These are phyloP conservation scores for Coprinopsis marcescibilis DNA, from an alignment of 768 basidiomycete species.

Conservation along the genomic window DNA sequence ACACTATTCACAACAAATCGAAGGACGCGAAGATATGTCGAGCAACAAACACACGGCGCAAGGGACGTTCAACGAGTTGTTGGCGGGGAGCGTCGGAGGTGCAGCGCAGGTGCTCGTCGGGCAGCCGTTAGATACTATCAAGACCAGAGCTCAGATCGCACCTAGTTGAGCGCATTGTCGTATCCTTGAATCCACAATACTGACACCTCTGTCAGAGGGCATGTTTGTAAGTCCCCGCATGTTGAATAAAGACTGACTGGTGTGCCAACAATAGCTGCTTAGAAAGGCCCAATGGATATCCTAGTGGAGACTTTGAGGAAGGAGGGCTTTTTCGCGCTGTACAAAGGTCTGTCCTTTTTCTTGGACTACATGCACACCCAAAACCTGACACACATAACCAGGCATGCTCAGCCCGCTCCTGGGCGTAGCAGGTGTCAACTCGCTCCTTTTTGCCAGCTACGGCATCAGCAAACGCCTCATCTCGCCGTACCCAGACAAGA, in stretches of 20 bases:
- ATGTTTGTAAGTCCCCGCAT: constrained; percentile 68
- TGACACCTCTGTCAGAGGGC: constrained; percentile 44
- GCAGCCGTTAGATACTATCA: constrained; percentile 84
- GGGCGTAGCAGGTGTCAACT: constrained; percentile 95
- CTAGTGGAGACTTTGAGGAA: constrained; percentile 71
- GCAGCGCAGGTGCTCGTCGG: constrained; percentile 94
- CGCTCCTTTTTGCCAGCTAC: constrained; percentile 89
- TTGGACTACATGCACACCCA: neutral
- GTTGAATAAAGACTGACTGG: neutral
- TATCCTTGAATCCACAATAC: neutral
- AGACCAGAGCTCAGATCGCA: constrained; percentile 84
- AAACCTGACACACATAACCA: constrained; percentile 21
- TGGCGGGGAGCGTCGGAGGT: constrained; percentile 89
- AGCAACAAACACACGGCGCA: constrained; percentile 24
- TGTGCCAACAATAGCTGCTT: neutral
- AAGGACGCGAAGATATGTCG: neutral
- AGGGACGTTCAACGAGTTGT: constrained; percentile 72
- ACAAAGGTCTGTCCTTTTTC: constrained; percentile 63
- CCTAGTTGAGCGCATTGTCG: constrained; percentile 47
- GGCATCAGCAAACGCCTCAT: constrained; percentile 74
- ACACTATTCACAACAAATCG: neutral
- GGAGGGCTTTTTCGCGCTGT: constrained; percentile 91
- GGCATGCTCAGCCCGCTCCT: constrained; percentile 89
- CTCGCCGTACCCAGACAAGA: constrained; percentile 83
- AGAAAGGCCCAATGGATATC: constrained; percentile 96